Base-by-base conservation (phyloP, 129 eudicot genomes). In the Artemisia annua region DNA sequence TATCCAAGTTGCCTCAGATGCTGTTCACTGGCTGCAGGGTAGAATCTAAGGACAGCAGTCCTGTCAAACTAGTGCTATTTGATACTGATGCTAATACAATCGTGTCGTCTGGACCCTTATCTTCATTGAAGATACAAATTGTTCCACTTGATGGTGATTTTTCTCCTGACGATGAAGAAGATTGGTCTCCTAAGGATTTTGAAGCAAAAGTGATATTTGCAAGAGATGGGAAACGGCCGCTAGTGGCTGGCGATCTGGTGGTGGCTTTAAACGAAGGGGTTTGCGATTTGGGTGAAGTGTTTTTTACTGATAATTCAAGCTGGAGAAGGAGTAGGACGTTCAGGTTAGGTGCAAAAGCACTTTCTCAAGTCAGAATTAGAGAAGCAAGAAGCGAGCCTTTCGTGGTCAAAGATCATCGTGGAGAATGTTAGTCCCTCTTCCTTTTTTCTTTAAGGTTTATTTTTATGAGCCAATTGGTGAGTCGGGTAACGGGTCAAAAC, bases 291-390 rank as follows among this genome's bases (percentile, higher is more conserved):
- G 90, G 89, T 50, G 87, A 93, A 15, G 67, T 87, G 26, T 58
- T 53, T 67, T 87, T 93, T 30, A 87, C 98, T 1, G 98, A 93
- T 77, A 93, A 93, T 73, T 93, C 98, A 0, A 93, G 97, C 69
- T 93, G 98, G 98, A 77, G 84, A 48, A 82, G 86, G 64, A 75
- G 92, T 62, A 72, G 98, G 73, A 93, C 74, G 15, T 93, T 93
- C 66, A 66, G 92, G 30, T 62, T 93, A 74, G 97, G 97, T 11
- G 87, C 89, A 11, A 75, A 73, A 61, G 81, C 75, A 43, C 13
- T 3, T 66, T 76, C 50, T 39, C 85, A 71, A 43, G 78, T 60
- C 9, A 81, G 80, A 32, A 79, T 93, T 18, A 87, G 80, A 63
- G 96, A 89, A 79, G 98, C 89, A 14, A 76, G 70, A 65, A 90